Percentiles rank a stretch among this genome's conserved stretches.
Conservation (phyloP, 345 rosid genomes). For the Eucalyptus pauciflora region DNA sequence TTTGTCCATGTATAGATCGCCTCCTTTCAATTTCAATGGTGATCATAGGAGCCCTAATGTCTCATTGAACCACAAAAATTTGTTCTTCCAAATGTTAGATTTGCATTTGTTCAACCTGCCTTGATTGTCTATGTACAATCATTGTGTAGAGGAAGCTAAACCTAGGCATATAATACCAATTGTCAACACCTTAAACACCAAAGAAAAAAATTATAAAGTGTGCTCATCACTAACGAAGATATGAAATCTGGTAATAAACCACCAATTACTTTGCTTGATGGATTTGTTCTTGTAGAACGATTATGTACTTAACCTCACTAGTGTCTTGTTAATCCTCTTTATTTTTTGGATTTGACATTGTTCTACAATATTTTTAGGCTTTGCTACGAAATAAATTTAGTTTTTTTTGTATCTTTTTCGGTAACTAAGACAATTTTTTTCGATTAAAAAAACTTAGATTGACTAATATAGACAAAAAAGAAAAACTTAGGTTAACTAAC, state of each 20-base stretch:
- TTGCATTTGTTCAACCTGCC: neutral
- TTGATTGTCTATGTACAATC: neutral
- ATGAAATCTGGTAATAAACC: too few relatives aligned
- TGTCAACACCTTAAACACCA: neutral
- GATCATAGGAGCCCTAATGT: neutral
- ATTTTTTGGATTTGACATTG: neutral
- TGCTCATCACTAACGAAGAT: neutral
- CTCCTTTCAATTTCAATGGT: neutral
- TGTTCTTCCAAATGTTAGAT: neutral
- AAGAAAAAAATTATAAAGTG: fast-evolving
- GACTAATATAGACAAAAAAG: neutral
- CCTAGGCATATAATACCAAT: neutral
- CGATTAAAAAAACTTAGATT: neutral
- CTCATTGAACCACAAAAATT: neutral
- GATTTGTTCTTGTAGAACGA: fast-evolving
- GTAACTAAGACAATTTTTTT: too few relatives aligned
- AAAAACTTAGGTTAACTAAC: neutral
- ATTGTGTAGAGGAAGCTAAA: neutral
- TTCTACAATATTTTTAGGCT: neutral
- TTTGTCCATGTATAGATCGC: neutral
- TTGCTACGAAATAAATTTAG: neutral
- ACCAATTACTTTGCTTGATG: neutral
- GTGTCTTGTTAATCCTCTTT: neutral
- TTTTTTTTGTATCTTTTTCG: neutral
- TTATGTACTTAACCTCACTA: neutral